Evolutionary conservation across 2,329 filamentous ascomycete genomes (phyloP).

Genomic region (Beauveria bassiana): DNA sequence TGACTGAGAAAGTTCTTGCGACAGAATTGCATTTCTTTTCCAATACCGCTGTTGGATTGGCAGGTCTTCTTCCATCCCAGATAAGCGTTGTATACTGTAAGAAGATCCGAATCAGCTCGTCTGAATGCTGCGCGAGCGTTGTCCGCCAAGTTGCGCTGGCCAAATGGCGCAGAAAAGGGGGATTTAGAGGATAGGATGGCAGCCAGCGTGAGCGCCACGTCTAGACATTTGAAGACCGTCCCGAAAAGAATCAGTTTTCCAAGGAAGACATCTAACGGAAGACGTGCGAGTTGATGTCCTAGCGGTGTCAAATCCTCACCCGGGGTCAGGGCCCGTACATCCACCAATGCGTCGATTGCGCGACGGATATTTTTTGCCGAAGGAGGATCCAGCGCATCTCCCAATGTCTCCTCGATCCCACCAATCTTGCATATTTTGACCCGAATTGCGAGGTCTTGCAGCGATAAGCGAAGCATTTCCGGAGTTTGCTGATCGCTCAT

Average conservation of each 20-base stretch:
- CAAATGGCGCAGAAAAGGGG: slow-evolving; percentile 81
- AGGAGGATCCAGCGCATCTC: slow-evolving; percentile 82
- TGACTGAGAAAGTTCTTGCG: slow-evolving; percentile 86
- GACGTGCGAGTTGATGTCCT: slow-evolving; percentile 75
- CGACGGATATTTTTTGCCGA: slow-evolving; percentile 87
- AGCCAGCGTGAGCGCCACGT: slow-evolving; percentile 85
- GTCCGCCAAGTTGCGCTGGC: slow-evolving; percentile 68
- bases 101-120: slow-evolving; percentile 79
- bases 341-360: slow-evolving; percentile 85
- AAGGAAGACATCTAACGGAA: slow-evolving; percentile 89
- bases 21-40: slow-evolving; percentile 83
- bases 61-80: slow-evolving; percentile 79
- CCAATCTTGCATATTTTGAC: slow-evolving; percentile 97
- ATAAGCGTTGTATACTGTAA: slow-evolving; percentile 94
- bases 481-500: slow-evolving; percentile 93
- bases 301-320: slow-evolving; percentile 79
- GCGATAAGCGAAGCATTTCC: slow-evolving; percentile 86
- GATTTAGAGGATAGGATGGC: slow-evolving; percentile 93
- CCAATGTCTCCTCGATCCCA: slow-evolving; percentile 81
- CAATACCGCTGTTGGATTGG: slow-evolving; percentile 49
- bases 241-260: slow-evolving; percentile 88
- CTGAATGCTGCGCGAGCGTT: slow-evolving; percentile 71
- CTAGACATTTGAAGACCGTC: slow-evolving; percentile 80
- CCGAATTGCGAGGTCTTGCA: slow-evolving; percentile 90
- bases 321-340: slow-evolving; percentile 80